Conservation (phyloP, 2,329 filamentous ascomycete genomes). For the Paracoccidioides lutzii region DNA sequence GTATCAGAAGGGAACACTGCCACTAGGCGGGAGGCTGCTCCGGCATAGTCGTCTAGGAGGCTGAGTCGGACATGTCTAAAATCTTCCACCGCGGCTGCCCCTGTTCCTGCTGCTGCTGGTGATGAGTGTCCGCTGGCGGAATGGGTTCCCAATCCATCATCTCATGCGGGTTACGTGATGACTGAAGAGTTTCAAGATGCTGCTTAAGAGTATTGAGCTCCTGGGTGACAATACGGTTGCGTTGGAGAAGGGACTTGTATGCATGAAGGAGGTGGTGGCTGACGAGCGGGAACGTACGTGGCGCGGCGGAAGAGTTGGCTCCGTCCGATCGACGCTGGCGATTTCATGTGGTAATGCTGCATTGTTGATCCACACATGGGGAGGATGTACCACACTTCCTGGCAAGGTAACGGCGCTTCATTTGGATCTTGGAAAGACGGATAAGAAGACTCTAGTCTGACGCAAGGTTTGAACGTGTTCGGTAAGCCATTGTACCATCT, state of each 20-base stretch:
- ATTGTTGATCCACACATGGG: slow-evolving; percentile 53
- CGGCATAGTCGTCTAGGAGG: neutral
- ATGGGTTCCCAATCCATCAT: neutral
- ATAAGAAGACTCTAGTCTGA: slow-evolving; percentile 32
- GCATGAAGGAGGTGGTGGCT: neutral
- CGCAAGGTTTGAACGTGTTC: slow-evolving; percentile 46
- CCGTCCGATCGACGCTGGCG: neutral
- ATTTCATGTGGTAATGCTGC: slow-evolving; percentile 33
- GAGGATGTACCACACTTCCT: slow-evolving; percentile 51
- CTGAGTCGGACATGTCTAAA: neutral
- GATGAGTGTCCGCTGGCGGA: neutral
- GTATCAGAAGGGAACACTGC: neutral
- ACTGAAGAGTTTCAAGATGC: neutral
- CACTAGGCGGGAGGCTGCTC: neutral
- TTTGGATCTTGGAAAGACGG: slow-evolving; percentile 16
- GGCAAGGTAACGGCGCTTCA: slow-evolving; percentile 31
- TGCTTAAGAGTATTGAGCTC: neutral
- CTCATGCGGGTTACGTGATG: neutral
- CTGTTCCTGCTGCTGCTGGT: neutral
- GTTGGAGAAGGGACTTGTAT: neutral
- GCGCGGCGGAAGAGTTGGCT: neutral
- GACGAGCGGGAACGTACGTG: neutral
- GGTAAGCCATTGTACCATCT: slow-evolving; percentile 48
- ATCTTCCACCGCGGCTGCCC: neutral
- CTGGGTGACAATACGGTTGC: neutral